Conservation (phyloP, 1,139 yeast genomes). For the Diutina pseudorugosa region DNA sequence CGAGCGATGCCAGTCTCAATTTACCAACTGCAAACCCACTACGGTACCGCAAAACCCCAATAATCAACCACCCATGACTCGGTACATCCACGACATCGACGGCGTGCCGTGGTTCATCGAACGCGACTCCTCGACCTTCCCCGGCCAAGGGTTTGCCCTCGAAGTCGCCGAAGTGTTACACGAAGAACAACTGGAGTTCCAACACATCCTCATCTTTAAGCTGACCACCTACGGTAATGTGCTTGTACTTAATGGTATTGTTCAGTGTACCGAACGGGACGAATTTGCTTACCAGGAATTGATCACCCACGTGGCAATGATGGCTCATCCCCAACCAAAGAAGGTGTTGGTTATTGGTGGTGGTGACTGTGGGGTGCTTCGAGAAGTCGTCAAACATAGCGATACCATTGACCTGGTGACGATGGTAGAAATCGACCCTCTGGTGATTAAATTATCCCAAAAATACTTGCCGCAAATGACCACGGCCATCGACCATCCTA, state of each 20-base stretch:
- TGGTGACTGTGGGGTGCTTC: slow-evolving; percentile 86
- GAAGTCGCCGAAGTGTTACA: slow-evolving; percentile 22
- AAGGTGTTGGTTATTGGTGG: slow-evolving; percentile 83
- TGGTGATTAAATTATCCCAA: slow-evolving; percentile 66
- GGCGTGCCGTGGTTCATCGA: slow-evolving; percentile 32
- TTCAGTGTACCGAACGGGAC: slow-evolving; percentile 83
- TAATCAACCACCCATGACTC: not conserved
- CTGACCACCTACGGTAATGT: slow-evolving; percentile 74
- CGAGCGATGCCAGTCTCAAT: not conserved
- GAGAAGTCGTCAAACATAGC: slow-evolving; percentile 73
- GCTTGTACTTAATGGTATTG: slow-evolving; percentile 72
- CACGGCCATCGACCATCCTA: slow-evolving; percentile 53
- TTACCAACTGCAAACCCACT: too few relatives aligned
- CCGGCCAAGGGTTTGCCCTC: slow-evolving; percentile 34
- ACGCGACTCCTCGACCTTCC: slow-evolving; percentile 22
- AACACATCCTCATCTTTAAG: slow-evolving; percentile 43
- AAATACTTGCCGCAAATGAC: slow-evolving; percentile 78
- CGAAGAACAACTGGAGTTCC: slow-evolving; percentile 21
- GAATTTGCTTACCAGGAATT: slow-evolving; percentile 88
- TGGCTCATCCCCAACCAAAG: slow-evolving; percentile 63
- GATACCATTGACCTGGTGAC: slow-evolving; percentile 53
- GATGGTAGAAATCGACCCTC: slow-evolving; percentile 84
- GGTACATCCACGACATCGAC: slow-evolving; percentile 10
- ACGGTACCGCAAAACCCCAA: too few relatives aligned
- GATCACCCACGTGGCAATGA: slow-evolving; percentile 69